A percentile compares a stretch with the other conserved stretches of the same genome.
These are phyloP conservation scores for Torulaspora gathmanii DNA, from an alignment of 805 yeast species.

Conservation along the genomic window DNA sequence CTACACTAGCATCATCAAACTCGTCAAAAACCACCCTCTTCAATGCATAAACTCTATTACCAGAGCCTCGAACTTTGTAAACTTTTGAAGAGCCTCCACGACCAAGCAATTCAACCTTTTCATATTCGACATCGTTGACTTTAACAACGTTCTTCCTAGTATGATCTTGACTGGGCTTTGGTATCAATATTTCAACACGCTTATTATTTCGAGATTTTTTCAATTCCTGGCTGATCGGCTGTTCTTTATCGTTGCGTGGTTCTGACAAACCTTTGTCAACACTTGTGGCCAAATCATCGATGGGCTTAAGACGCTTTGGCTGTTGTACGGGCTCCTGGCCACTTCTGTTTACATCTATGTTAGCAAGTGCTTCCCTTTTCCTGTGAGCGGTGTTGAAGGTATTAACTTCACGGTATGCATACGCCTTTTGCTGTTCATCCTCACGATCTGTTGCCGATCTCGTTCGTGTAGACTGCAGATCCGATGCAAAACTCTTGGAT, in stretches of 20 bases:
- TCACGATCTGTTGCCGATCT: conserved; percentile 1
- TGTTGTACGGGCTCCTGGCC: conserved; percentile 6
- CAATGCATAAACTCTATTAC: conserved; percentile 64
- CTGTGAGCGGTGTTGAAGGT: conserved; percentile 9
- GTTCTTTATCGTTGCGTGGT: conserved; percentile 1
- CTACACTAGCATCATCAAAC: conserved; percentile 66
- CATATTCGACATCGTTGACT: conserved; percentile 63
- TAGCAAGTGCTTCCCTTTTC: conserved; percentile 31
- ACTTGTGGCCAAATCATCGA: background rate
- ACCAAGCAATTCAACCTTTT: conserved; percentile 73
- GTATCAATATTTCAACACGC: conserved; percentile 11
- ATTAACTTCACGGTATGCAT: conserved; percentile 7
- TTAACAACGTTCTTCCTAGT: conserved; percentile 25
- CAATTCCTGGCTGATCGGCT: conserved; percentile 7
- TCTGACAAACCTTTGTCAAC: background rate
- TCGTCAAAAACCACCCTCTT: conserved; percentile 78
- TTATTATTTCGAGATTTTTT: conserved; percentile 12
- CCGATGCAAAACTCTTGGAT: conserved; percentile 5
- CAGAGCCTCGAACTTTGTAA: conserved; percentile 61
- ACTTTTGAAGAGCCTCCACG: conserved; percentile 93
- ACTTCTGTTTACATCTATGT: conserved; percentile 25
- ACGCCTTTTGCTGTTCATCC: conserved; percentile 2
- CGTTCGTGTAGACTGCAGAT: background rate
- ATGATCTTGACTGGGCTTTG: conserved; percentile 8
- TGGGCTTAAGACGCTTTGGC: conserved; percentile 12